phyloP scores from a whole-genome alignment of 176 grass and related monocot genomes.

The sorghum (Sorghum bicolor) region DNA sequence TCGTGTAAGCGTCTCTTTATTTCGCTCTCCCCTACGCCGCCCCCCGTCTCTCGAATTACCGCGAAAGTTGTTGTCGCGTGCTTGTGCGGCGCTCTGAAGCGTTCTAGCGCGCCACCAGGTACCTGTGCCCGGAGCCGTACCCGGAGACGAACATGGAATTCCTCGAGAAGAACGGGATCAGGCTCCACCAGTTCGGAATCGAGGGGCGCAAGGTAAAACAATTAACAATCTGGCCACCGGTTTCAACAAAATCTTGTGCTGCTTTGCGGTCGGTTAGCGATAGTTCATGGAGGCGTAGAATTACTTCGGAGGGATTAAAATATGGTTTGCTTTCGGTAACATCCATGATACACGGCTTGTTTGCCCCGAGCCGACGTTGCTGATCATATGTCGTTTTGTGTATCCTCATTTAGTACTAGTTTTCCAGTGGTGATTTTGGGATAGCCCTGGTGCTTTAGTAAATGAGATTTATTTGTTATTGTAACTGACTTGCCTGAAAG shows the following conservation, averaged over 20 bases:
- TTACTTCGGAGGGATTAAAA: not conserved
- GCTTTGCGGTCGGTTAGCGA: not conserved
- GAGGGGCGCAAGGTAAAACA: conserved; percentile 54
- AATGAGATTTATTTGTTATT: conserved; percentile 24
- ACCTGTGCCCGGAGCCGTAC: conserved; percentile 71
- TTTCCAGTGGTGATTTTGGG: conserved; percentile 20
- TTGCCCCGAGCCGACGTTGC: not conserved
- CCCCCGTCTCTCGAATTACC: not conserved
- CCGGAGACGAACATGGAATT: conserved; percentile 58
- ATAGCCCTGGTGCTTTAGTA: not conserved
- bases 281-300: conserved; percentile 16
- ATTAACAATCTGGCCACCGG: not conserved
- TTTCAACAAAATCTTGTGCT: not conserved
- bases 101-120: conserved; percentile 43
- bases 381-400: conserved; percentile 30
- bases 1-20: conserved; percentile 60
- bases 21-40: not conserved
- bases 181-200: conserved; percentile 64
- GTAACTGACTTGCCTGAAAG: conserved; percentile 25
- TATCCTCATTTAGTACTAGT: conserved; percentile 23
- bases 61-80: not conserved
- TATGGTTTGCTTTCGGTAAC: conserved; percentile 17
- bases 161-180: conserved; percentile 55
- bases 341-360: not conserved
- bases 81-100: conserved; percentile 14